phyloP scores from a whole-genome alignment of 2,329 filamentous ascomycete species.

The Orbilia javanica region DNA sequence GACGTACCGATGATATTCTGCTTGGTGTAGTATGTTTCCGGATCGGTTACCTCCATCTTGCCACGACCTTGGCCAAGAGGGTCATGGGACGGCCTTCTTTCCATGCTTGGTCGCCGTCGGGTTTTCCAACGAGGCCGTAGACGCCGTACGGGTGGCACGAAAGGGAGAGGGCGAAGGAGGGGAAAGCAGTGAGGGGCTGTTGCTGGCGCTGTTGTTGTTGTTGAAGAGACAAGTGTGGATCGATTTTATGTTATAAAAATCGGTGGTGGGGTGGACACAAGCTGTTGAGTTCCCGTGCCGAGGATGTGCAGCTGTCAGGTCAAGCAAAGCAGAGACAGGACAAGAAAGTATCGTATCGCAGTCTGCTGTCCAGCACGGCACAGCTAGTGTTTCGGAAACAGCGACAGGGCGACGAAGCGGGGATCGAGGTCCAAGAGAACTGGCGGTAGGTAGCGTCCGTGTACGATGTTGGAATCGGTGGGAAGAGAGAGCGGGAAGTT shows the following conservation, averaged over 20 bases:
- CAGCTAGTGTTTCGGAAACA: not conserved
- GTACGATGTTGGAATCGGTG: slow-evolving; percentile 2
- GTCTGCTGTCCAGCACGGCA: not conserved
- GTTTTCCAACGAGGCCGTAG: not conserved
- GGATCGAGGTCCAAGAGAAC: not conserved
- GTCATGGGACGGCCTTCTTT: slow-evolving; percentile 52
- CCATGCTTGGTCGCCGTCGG: slow-evolving; percentile 24
- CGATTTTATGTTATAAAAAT: not conserved
- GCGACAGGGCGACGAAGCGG: slow-evolving; percentile 1
- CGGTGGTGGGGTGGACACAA: not conserved
- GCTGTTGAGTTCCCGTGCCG: not conserved
- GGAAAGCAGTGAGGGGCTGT: not conserved
- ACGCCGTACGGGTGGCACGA: not conserved
- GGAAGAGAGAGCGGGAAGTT: slow-evolving; percentile 20
- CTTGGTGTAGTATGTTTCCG: slow-evolving; percentile 92
- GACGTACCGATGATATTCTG: slow-evolving; percentile 84
- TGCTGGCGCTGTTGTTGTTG: not conserved
- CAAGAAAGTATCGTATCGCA: not conserved
- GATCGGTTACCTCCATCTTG: slow-evolving; percentile 74
- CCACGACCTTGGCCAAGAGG: slow-evolving; percentile 47
- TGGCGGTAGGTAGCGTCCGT: not conserved
- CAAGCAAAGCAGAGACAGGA: not conserved
- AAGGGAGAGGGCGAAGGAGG: not conserved
- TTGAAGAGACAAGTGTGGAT: not conserved
- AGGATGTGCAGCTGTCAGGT: not conserved